A percentile compares a stretch with the other conserved stretches of the same genome.
phyloP scores from a whole-genome alignment of 2,329 filamentous ascomycete species.

The Penicillium italicum region DNA sequence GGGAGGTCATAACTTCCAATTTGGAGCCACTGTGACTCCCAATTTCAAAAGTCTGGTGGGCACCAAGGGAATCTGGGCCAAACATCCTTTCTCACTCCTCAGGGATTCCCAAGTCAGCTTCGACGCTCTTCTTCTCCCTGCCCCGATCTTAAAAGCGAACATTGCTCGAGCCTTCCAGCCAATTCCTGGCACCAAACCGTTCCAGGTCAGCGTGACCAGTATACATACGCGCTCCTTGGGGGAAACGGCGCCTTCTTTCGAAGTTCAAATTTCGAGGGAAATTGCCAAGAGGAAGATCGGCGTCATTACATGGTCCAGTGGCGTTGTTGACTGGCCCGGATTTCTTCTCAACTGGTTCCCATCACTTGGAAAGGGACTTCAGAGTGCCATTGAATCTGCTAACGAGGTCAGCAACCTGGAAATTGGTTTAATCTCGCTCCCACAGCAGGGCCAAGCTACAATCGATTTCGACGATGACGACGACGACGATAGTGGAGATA shows the following conservation, averaged over 20 bases:
- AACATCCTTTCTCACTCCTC: constrained; percentile 32
- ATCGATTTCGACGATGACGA: constrained; percentile 25
- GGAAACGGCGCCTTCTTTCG: constrained; percentile 30
- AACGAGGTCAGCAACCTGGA: constrained; percentile 32
- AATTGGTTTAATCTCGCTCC: constrained; percentile 32
- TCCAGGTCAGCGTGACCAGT: constrained; percentile 30
- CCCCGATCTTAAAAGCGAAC: constrained; percentile 27
- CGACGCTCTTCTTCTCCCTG: constrained; percentile 32
- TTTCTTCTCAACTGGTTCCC: constrained; percentile 24
- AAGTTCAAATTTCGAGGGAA: constrained; percentile 31
- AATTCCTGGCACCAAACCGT: constrained; percentile 33
- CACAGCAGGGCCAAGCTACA: constrained; percentile 16
- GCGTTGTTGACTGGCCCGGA: constrained; percentile 36
- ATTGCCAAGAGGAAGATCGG: constrained; percentile 32
- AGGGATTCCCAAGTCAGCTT: constrained; percentile 30
- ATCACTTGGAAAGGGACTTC: constrained; percentile 23
- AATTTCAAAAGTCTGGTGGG: constrained; percentile 27
- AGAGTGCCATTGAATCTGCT: constrained; percentile 16
- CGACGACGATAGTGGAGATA: constrained; percentile 20
- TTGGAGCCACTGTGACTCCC: constrained; percentile 34
- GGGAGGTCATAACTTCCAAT: constrained; percentile 26
- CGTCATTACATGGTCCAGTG: constrained; percentile 38
- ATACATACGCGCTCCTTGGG: constrained; percentile 29
- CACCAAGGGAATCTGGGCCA: constrained; percentile 28
- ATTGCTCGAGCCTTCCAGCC: constrained; percentile 31